phyloP scores from a whole-genome alignment of 371 early-diverging fungal species.

The Phascolomyces articulosus region DNA sequence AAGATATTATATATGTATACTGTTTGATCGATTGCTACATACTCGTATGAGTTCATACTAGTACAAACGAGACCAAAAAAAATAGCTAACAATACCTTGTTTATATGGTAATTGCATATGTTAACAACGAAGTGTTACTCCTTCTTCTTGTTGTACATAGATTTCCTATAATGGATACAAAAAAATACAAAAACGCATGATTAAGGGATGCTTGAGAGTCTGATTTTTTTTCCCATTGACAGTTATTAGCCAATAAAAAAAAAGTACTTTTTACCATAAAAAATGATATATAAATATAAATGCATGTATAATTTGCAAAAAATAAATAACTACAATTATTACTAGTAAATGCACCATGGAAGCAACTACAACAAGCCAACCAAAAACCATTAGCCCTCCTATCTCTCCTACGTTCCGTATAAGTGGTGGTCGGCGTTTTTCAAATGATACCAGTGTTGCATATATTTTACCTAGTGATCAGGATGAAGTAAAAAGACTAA shows the following conservation, averaged over 20 bases:
- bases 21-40: too few relatives aligned
- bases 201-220: too few relatives aligned
- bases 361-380: background rate
- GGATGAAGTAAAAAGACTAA: conserved; percentile 39
- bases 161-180: background rate
- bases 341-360: background rate
- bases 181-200: background rate
- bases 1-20: too few relatives aligned
- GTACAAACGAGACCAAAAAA: too few relatives aligned
- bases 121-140: too few relatives aligned
- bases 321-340: too few relatives aligned
- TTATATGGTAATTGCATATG: too few relatives aligned
- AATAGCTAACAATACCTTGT: too few relatives aligned
- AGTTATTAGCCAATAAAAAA: background rate
- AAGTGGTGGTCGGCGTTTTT: conserved; percentile 34
- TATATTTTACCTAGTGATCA: conserved; percentile 50
- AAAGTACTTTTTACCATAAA: background rate
- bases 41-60: too few relatives aligned
- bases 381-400: background rate
- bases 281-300: background rate
- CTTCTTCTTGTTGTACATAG: too few relatives aligned
- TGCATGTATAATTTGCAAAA: too few relatives aligned
- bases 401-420: conserved; percentile 16
- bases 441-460: conserved; percentile 31
- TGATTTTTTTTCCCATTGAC: background rate